Conservation (phyloP, 768 basidiomycete genomes). For the Tulasnella calospora region DNA sequence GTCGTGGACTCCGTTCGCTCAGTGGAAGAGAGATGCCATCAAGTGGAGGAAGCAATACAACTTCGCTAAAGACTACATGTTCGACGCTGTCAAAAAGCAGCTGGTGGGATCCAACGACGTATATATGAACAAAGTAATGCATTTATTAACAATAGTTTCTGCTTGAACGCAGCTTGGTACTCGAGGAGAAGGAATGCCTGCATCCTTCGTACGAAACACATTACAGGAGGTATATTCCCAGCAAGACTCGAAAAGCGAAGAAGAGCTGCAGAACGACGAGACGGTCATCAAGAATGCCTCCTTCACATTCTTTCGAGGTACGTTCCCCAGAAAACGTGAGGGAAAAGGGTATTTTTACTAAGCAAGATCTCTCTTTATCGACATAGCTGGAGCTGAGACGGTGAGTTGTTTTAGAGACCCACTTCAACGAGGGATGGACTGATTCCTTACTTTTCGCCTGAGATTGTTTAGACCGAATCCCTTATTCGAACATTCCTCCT, state of each 20-base stretch:
- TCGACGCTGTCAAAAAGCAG: background rate
- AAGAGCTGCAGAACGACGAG: background rate
- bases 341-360: background rate
- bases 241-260: background rate
- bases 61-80: background rate
- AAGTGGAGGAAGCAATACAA: background rate
- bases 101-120: background rate
- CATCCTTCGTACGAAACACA: background rate
- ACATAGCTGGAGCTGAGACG: background rate
- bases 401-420: background rate
- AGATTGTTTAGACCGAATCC: background rate
- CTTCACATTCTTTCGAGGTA: background rate
- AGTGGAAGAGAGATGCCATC: background rate
- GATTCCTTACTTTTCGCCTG: background rate
- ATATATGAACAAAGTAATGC: no score
- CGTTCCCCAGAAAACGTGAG: background rate
- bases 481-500: slow-evolving; percentile 17
- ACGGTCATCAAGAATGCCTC: background rate
- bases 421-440: background rate
- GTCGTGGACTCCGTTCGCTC: background rate
- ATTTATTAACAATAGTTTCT: background rate
- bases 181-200: background rate
- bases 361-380: background rate
- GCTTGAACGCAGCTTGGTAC: background rate
- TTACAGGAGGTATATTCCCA: background rate